Percentiles rank a stretch among this genome's conserved stretches.
Evolutionary conservation across 495 filamentous ascomycete genomes (phyloP).

Genomic region (Umbilicaria muhlenbergii): DNA sequence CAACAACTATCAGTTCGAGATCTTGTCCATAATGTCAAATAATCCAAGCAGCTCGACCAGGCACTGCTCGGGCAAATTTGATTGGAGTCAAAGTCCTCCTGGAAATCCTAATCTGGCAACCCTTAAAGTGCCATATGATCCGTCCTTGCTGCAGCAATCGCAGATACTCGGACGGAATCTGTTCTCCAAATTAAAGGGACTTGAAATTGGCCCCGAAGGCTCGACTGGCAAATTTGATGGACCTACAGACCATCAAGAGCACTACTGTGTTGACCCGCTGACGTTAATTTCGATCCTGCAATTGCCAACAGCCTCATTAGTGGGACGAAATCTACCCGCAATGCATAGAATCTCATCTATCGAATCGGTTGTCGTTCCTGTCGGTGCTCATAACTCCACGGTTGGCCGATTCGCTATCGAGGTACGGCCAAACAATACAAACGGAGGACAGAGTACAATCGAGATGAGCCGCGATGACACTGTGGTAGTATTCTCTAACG

Average conservation of each 20-base stretch:
- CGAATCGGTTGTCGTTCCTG: neutral
- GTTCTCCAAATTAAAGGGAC: neutral
- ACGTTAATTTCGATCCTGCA: neutral
- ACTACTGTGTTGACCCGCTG: constrained; percentile 3
- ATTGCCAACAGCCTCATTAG: constrained; percentile 2
- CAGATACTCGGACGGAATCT: neutral
- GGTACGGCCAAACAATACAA: neutral
- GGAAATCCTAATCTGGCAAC: neutral
- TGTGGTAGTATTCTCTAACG: neutral
- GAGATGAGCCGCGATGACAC: neutral
- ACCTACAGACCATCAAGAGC: neutral
- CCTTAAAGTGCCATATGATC: neutral
- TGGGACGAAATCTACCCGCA: neutral
- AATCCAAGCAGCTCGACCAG: neutral
- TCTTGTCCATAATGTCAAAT: neutral
- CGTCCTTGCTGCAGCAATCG: neutral
- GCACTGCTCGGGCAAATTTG: neutral
- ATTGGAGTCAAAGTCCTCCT: neutral
- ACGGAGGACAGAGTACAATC: neutral
- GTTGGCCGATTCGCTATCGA: neutral
- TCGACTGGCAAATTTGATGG: constrained; percentile 1
- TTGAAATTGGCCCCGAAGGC: neutral
- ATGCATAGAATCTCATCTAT: constrained; percentile 3
- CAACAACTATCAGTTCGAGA: neutral
- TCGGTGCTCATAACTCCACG: neutral